A percentile compares a stretch with the other conserved stretches of the same genome.
Evolutionary conservation across 176 grass and related monocot genomes (phyloP).

Genomic region (Coix lacrymajobi): DNA sequence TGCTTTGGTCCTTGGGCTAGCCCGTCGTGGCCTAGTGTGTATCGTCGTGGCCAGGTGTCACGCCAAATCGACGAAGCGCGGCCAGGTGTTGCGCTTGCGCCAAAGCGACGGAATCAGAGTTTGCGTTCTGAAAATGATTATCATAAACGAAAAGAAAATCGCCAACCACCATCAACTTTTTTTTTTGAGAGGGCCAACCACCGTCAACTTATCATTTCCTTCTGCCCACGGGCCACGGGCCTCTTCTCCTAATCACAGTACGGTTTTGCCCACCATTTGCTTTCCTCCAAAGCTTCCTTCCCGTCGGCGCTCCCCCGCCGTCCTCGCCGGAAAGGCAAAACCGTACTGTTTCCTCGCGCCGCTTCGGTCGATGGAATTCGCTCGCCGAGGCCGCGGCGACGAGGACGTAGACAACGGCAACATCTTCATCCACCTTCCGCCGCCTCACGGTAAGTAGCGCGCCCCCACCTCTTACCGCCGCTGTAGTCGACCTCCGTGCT

Average conservation of each 20-base stretch:
- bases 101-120: too few relatives aligned
- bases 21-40: too few relatives aligned
- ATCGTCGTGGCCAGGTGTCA: too few relatives aligned
- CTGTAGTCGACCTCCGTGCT: not conserved
- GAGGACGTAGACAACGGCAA: not conserved
- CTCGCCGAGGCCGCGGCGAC: conserved; percentile 15
- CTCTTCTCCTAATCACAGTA: too few relatives aligned
- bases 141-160: too few relatives aligned
- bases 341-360: not conserved
- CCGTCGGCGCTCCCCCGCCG: not conserved
- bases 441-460: not conserved
- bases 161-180: too few relatives aligned
- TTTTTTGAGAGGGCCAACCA: too few relatives aligned
- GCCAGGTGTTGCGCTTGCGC: too few relatives aligned
- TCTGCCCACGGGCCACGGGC: too few relatives aligned
- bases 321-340: not conserved
- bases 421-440: not conserved
- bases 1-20: too few relatives aligned
- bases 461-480: not conserved
- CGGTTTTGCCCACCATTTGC: not conserved
- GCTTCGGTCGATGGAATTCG: conserved; percentile 30
- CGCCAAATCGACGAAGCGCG: too few relatives aligned
- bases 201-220: not conserved
- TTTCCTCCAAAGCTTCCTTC: not conserved
- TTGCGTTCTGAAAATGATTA: too few relatives aligned